A percentile compares a stretch with the other conserved stretches of the same genome.
Evolutionary conservation across 805 yeast genomes (phyloP).

Genomic region (Lipomyces chichibuensis): DNA sequence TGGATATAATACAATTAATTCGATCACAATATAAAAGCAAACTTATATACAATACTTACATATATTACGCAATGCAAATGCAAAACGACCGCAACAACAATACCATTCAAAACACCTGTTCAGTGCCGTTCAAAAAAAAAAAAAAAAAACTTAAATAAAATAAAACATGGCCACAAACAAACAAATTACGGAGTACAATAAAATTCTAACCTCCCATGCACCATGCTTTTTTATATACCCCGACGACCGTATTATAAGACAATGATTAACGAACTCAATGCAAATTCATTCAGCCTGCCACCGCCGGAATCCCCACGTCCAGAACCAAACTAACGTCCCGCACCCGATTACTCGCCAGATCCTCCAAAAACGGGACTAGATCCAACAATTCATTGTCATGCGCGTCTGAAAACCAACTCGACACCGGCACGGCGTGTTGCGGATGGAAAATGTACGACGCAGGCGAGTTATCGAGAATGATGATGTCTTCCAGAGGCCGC

Average conservation of each 20-base stretch:
- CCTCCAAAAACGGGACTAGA: constrained; percentile 86
- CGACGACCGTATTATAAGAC: background rate
- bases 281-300: background rate
- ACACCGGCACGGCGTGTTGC: constrained; percentile 94
- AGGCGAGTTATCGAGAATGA: constrained; percentile 95
- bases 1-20: too few relatives aligned
- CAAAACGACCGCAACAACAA: too few relatives aligned
- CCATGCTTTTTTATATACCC: background rate
- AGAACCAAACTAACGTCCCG: constrained; percentile 84
- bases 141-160: too few relatives aligned
- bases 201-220: too few relatives aligned
- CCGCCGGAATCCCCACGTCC: constrained; percentile 55
- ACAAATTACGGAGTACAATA: too few relatives aligned
- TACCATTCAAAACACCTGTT: too few relatives aligned
- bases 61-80: too few relatives aligned
- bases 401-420: constrained; percentile 97
- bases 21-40: too few relatives aligned
- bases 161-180: too few relatives aligned
- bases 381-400: constrained; percentile 96
- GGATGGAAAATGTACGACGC: constrained; percentile 98
- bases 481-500: constrained; percentile 79
- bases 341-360: constrained; percentile 67
- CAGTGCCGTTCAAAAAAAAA: too few relatives aligned
- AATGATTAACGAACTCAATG: background rate
- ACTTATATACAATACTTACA: too few relatives aligned